These are phyloP conservation scores for Fusarium guadeloupense DNA, from an alignment of 2,329 filamentous ascomycete species.

Conservation along the genomic window DNA sequence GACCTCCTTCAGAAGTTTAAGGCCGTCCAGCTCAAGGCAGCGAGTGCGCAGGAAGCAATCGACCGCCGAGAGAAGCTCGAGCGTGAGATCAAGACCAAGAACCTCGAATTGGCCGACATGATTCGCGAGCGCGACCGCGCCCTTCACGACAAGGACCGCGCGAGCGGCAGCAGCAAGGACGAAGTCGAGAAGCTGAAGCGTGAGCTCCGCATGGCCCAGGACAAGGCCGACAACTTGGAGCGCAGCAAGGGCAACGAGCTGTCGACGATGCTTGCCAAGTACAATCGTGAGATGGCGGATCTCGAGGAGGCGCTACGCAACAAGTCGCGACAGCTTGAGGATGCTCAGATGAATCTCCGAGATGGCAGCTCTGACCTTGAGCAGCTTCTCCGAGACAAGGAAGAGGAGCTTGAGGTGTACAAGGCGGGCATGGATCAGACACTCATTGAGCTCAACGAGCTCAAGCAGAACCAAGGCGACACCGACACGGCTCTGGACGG, in stretches of 20 bases:
- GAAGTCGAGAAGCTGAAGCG: slow-evolving; percentile 94
- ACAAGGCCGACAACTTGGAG: slow-evolving; percentile 91
- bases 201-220: slow-evolving; percentile 89
- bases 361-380: slow-evolving; percentile 89
- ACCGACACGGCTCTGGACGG: slow-evolving; percentile 85
- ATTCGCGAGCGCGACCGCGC: slow-evolving; percentile 95
- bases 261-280: slow-evolving; percentile 92
- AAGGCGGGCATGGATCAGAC: slow-evolving; percentile 98
- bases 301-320: slow-evolving; percentile 90
- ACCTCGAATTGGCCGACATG: slow-evolving; percentile 98
- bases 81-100: slow-evolving; percentile 98
- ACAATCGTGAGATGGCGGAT: slow-evolving; percentile 97
- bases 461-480: slow-evolving; percentile 78
- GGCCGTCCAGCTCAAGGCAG: slow-evolving; percentile 92
- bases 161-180: slow-evolving; percentile 87
- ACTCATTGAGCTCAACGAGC: slow-evolving; percentile 88
- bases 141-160: slow-evolving; percentile 89
- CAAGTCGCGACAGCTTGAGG: slow-evolving; percentile 88
- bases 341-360: slow-evolving; percentile 78
- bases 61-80: slow-evolving; percentile 94
- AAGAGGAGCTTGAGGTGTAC: slow-evolving; percentile 97
- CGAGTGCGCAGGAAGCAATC: slow-evolving; percentile 96
- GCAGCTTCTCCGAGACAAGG: slow-evolving; percentile 86
- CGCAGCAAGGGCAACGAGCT: slow-evolving; percentile 94
- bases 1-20: slow-evolving; percentile 97